Conservation (phyloP, 2,329 filamentous ascomycete genomes). For the Colletotrichum aenigma region DNA sequence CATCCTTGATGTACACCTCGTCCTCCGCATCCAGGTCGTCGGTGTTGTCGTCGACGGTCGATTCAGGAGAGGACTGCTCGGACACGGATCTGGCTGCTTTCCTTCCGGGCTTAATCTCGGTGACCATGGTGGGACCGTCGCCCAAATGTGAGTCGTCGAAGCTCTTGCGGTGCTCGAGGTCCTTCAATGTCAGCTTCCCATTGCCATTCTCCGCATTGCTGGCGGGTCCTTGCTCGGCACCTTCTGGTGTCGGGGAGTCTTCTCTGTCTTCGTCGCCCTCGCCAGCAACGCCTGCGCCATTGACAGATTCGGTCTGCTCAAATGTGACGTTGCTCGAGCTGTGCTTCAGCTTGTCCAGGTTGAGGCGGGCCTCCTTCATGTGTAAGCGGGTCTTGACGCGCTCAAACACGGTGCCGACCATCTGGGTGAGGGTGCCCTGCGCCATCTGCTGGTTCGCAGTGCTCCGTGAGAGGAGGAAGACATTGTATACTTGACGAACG, state of each 20-base stretch:
- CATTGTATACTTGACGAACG: constrained; percentile 97
- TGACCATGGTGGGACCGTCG: constrained; percentile 71
- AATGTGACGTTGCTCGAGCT: constrained; percentile 58
- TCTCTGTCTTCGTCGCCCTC: constrained; percentile 40
- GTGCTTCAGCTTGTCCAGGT: constrained; percentile 55
- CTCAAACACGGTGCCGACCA: constrained; percentile 98
- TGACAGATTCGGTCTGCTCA: constrained; percentile 47
- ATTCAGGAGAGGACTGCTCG: constrained; percentile 60
- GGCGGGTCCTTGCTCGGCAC: constrained; percentile 29
- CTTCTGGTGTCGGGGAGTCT: constrained; percentile 21
- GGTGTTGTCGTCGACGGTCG: constrained; percentile 56
- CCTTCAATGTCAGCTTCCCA: constrained; percentile 69
- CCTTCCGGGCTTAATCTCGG: constrained; percentile 57
- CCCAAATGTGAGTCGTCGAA: constrained; percentile 72
- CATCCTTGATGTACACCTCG: constrained; percentile 95
- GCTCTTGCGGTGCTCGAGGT: constrained; percentile 70
- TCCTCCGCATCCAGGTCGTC: constrained; percentile 77
- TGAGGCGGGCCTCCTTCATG: constrained; percentile 80
- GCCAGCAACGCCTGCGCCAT: constrained; percentile 37
- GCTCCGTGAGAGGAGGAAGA: constrained; percentile 93
- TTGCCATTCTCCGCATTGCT: constrained; percentile 34
- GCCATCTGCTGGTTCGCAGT: constrained; percentile 96
- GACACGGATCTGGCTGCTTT: constrained; percentile 52
- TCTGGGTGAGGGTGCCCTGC: constrained; percentile 95
- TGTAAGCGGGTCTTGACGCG: constrained; percentile 85